Conservation (phyloP, 2,329 filamentous ascomycete genomes). For the Cytospora paraplurivora region DNA sequence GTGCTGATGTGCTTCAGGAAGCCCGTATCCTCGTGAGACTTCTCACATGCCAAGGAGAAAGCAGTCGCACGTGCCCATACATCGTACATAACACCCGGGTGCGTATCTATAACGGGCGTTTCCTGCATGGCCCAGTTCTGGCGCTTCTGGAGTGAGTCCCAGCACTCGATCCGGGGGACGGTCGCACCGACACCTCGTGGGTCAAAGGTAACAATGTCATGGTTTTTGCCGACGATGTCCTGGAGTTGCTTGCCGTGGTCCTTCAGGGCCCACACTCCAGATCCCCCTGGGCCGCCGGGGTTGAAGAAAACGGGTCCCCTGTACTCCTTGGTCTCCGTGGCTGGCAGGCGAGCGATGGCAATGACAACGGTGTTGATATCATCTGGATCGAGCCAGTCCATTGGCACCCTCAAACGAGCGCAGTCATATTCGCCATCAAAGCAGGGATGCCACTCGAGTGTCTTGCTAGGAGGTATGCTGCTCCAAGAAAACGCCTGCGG, state of each 20-base stretch:
- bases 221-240: conserved; percentile 49
- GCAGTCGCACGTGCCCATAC: conserved; percentile 46
- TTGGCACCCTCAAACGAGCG: conserved; percentile 43
- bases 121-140: conserved; percentile 48
- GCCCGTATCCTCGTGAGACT: conserved; percentile 39
- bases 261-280: conserved; percentile 42
- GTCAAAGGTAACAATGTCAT: conserved; percentile 55
- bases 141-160: conserved; percentile 45
- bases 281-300: conserved; percentile 52
- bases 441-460: conserved; percentile 41
- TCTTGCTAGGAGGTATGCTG: conserved; percentile 37
- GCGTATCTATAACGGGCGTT: conserved; percentile 49
- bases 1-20: conserved; percentile 48
- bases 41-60: conserved; percentile 47
- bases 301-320: conserved; percentile 45
- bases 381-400: conserved; percentile 44
- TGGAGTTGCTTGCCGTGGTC: conserved; percentile 43
- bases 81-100: conserved; percentile 49
- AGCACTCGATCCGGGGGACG: conserved; percentile 54
- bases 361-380: conserved; percentile 39
- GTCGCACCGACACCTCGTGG: conserved; percentile 55
- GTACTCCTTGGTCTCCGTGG: conserved; percentile 34
- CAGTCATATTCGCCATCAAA: conserved; percentile 41
- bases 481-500: conserved; percentile 18
- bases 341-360: conserved; percentile 43